These are phyloP conservation scores for Pichiaceae sp. DNA, from an alignment of 1,139 yeast genomes.

Conservation along the genomic window DNA sequence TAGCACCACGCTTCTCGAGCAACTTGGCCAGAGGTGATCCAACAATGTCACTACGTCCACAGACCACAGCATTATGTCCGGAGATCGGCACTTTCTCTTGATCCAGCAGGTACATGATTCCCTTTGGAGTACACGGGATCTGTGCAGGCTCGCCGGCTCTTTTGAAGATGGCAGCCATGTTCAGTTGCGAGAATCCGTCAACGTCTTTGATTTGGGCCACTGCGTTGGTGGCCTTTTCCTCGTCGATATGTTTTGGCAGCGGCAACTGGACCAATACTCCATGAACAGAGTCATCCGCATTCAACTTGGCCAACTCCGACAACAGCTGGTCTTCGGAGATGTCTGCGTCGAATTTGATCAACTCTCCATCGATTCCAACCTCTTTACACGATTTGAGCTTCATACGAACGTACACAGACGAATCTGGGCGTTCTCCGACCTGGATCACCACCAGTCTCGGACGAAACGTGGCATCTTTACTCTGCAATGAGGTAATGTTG, in stretches of 20 bases:
- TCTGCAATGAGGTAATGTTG: slow-evolving; percentile 43
- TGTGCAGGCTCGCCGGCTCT: slow-evolving; percentile 65
- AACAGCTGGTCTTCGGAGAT: slow-evolving; percentile 50
- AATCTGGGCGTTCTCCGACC: slow-evolving; percentile 71
- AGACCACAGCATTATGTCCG: slow-evolving; percentile 69
- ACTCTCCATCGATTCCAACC: slow-evolving; percentile 52
- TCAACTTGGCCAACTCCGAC: slow-evolving; percentile 46
- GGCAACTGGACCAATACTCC: slow-evolving; percentile 72
- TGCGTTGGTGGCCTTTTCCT: slow-evolving; percentile 57
- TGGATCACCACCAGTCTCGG: slow-evolving; percentile 67
- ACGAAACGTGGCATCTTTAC: slow-evolving; percentile 40
- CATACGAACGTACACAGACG: slow-evolving; percentile 69
- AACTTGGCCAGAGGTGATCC: slow-evolving; percentile 75
- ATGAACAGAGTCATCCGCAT: slow-evolving; percentile 55
- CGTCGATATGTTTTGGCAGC: slow-evolving; percentile 61
- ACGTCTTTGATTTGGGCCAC: slow-evolving; percentile 67
- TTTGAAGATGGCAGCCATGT: slow-evolving; percentile 69
- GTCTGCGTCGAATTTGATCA: slow-evolving; percentile 48
- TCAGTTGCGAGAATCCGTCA: slow-evolving; percentile 70
- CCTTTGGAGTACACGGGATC: slow-evolving; percentile 77
- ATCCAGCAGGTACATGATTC: slow-evolving; percentile 59
- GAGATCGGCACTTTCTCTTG: slow-evolving; percentile 49
- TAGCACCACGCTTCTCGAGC: slow-evolving; percentile 63
- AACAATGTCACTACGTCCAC: slow-evolving; percentile 78
- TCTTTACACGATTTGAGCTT: slow-evolving; percentile 66